phyloP scores from a whole-genome alignment of 2,329 filamentous ascomycete genomes.

The Microcyclosporella mali region DNA sequence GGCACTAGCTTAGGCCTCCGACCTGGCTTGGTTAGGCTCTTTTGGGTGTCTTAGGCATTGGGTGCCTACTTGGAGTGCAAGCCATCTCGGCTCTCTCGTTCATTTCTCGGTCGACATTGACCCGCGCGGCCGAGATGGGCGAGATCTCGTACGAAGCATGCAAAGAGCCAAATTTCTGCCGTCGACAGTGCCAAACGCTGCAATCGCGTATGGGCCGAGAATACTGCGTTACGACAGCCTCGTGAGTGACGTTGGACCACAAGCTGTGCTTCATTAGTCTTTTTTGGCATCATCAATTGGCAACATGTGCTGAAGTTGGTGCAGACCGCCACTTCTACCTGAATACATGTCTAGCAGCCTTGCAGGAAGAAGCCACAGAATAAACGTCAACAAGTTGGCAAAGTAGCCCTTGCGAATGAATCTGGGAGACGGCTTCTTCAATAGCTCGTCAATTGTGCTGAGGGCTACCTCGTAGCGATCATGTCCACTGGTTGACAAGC shows the following conservation, averaged over 20 bases:
- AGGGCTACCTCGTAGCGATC: slow-evolving; percentile 13
- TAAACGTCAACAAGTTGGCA: slow-evolving; percentile 8
- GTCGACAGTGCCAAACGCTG: no score
- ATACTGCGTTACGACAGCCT: no score
- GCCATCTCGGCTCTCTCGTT: no score
- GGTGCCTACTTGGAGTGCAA: no score
- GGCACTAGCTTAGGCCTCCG: no score
- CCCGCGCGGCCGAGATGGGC: no score
- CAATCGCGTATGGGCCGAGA: no score
- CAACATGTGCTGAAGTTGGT: slow-evolving; percentile 4
- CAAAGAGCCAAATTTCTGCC: no score
- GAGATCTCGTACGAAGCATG: no score
- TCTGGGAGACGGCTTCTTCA: slow-evolving; percentile 4
- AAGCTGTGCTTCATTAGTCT: not conserved
- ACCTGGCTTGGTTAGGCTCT: no score
- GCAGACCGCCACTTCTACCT: slow-evolving; percentile 6
- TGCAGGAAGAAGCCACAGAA: slow-evolving; percentile 14
- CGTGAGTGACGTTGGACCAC: not conserved
- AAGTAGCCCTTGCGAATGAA: slow-evolving; percentile 12
- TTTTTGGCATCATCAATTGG: not conserved
- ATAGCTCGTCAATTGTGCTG: slow-evolving; percentile 11
- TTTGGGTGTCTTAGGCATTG: no score
- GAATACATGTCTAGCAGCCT: slow-evolving; percentile 10
- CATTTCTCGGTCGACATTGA: no score
- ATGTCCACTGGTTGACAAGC: slow-evolving; percentile 4